Evolutionary conservation across 1,139 yeast genomes (phyloP).

Genomic region (Blastobotrys elegans): DNA sequence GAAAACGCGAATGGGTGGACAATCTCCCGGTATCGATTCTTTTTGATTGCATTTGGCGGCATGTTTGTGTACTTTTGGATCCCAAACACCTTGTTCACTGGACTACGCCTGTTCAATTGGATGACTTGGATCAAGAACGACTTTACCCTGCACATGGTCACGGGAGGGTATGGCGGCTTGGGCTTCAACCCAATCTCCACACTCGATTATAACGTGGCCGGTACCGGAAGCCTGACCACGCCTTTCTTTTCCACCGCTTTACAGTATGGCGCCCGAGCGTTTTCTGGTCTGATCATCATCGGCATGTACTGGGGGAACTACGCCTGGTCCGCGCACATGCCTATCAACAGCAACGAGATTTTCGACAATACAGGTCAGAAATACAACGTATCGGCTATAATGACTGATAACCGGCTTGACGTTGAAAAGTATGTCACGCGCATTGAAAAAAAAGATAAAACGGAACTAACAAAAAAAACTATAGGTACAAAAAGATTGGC

Average conservation of each 20-base stretch:
- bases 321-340: slow-evolving; percentile 48
- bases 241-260: slow-evolving; percentile 45
- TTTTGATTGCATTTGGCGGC: slow-evolving; percentile 36
- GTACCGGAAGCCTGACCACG: slow-evolving; percentile 30
- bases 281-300: slow-evolving; percentile 42
- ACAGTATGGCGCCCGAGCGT: slow-evolving; percentile 39
- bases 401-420: slow-evolving; percentile 33
- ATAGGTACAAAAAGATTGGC: slow-evolving; percentile 31
- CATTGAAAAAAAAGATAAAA: no score
- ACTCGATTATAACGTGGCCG: slow-evolving; percentile 46
- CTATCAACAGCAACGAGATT: slow-evolving; percentile 45
- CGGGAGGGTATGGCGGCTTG: slow-evolving; percentile 51
- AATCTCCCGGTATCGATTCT: slow-evolving; percentile 43
- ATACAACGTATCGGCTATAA: slow-evolving; percentile 40
- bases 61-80: slow-evolving; percentile 54
- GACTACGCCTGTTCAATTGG: slow-evolving; percentile 56
- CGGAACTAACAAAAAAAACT: background rate
- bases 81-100: slow-evolving; percentile 48
- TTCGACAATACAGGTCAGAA: slow-evolving; percentile 44
- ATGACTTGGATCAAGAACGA: slow-evolving; percentile 59
- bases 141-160: slow-evolving; percentile 47
- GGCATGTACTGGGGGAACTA: slow-evolving; percentile 47
- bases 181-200: slow-evolving; percentile 53
- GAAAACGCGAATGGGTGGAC: slow-evolving; percentile 46
- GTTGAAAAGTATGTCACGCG: slow-evolving; percentile 20